Percentiles rank a stretch among this genome's conserved stretches.
These are phyloP conservation scores for Adansonia digitata DNA, from an alignment of 345 rosid genomes.

Conservation along the genomic window DNA sequence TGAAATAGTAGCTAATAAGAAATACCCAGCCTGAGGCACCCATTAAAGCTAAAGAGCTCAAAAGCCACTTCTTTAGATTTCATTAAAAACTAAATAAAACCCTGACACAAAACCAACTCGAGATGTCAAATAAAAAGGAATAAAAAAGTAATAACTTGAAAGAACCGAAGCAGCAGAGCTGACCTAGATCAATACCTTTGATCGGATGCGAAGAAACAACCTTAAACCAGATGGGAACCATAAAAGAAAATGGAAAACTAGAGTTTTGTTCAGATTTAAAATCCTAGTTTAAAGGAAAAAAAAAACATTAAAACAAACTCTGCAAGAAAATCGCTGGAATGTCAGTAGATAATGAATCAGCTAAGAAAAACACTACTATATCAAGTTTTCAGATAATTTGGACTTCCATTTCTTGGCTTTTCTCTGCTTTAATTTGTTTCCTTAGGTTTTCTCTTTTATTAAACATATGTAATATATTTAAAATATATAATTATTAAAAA, in stretches of 20 bases:
- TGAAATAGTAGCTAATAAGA: conserved; percentile 28
- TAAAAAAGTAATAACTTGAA: background rate
- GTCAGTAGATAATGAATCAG: conserved; percentile 26
- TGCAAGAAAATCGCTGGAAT: conserved; percentile 32
- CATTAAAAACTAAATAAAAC: background rate
- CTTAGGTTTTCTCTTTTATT: too few relatives aligned
- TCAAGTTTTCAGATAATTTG: conserved; percentile 15
- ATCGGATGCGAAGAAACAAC: too few relatives aligned
- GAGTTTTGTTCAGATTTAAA: conserved; percentile 26
- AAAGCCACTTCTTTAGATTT: background rate
- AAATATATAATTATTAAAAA: too few relatives aligned
- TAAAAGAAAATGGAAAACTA: conserved; percentile 17
- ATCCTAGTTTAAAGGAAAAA: conserved; percentile 5
- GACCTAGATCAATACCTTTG: conserved; percentile 37
- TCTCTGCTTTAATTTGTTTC: background rate
- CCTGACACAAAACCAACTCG: background rate
- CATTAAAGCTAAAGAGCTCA: background rate
- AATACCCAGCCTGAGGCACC: background rate
- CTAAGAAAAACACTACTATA: conserved; percentile 1
- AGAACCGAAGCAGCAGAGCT: conserved; percentile 3
- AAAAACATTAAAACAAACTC: background rate
- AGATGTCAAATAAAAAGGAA: background rate
- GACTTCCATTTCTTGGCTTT: conserved; percentile 33
- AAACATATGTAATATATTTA: too few relatives aligned
- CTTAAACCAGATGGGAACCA: conserved; percentile 22